Conservation (phyloP, 768 basidiomycete genomes). For the Austroboletus eburneus region DNA sequence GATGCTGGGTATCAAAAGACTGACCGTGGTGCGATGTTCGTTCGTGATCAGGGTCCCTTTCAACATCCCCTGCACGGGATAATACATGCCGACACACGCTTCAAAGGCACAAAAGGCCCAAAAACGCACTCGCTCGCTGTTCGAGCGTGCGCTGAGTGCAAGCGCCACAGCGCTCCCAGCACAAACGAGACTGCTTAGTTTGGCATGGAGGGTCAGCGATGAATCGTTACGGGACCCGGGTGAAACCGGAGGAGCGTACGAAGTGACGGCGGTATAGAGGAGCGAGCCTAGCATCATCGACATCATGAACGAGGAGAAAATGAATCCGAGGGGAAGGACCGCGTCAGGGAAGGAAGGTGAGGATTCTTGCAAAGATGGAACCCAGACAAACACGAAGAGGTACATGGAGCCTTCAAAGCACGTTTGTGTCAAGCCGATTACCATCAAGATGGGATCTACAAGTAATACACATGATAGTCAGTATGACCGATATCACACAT, state of each 20-base stretch:
- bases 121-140: constrained; percentile 50
- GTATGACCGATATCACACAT: not conserved
- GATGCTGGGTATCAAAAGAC: constrained; percentile 13
- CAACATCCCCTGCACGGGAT: constrained; percentile 73
- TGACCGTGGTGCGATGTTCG: constrained; percentile 70
- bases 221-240: constrained; percentile 29
- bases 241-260: constrained; percentile 24
- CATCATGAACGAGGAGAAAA: constrained; percentile 79
- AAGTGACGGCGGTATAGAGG: constrained; percentile 53
- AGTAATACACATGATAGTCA: not conserved
- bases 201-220: constrained; percentile 57
- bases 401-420: constrained; percentile 86
- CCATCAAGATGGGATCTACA: constrained; percentile 57
- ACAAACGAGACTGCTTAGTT: constrained; percentile 61
- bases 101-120: constrained; percentile 75
- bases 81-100: constrained; percentile 76
- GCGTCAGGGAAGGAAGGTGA: constrained; percentile 33
- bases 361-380: constrained; percentile 66
- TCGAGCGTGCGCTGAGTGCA: constrained; percentile 42
- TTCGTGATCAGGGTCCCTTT: constrained; percentile 62
- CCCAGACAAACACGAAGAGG: constrained; percentile 82
- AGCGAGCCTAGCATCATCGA: constrained; percentile 80
- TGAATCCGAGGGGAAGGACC: constrained; percentile 67
- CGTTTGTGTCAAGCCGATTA: constrained; percentile 69
- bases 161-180: constrained; percentile 55